These are phyloP conservation scores for Zygnema circumcarinatum DNA, from an alignment of 139 green algal species.

Conservation along the genomic window DNA sequence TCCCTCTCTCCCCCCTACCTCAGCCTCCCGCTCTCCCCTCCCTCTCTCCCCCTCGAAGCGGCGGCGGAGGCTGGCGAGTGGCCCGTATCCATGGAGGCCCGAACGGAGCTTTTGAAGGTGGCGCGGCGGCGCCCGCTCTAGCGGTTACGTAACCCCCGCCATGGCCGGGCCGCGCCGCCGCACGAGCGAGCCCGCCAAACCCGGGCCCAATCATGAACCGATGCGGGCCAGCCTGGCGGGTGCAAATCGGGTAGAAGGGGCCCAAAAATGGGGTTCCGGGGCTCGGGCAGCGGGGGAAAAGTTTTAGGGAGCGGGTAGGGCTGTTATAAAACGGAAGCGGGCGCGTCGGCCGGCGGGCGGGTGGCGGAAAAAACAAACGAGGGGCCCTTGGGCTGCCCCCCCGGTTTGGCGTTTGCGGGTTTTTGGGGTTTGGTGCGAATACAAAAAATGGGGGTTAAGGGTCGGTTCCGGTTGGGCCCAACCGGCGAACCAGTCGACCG, in stretches of 20 bases:
- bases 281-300: not conserved
- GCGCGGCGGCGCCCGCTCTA: too few species aligned
- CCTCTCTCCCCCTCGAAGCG: not conserved
- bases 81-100: not conserved
- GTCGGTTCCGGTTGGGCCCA: too few species aligned
- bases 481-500: too few species aligned
- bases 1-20: not conserved
- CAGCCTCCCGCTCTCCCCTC: not conserved
- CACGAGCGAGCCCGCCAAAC: not conserved
- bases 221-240: not conserved
- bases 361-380: not conserved
- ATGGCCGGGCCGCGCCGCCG: too few species aligned
- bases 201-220: not conserved
- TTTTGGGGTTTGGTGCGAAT: too few species aligned
- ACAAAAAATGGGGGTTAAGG: too few species aligned
- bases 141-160: too few species aligned
- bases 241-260: not conserved
- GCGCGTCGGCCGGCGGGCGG: too few species aligned
- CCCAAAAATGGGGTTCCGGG: not conserved
- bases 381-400: not conserved
- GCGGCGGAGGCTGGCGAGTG: not conserved
- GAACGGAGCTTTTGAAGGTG: constrained; percentile 6
- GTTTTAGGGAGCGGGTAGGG: not conserved
- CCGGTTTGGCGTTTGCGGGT: too few species aligned
- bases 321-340: not conserved